Evolutionary conservation across 202 grass and related monocot species (phyloP), one percentile per base, ranked within the genome.

Genomic region (Hordeum pubiflorum): DNA sequence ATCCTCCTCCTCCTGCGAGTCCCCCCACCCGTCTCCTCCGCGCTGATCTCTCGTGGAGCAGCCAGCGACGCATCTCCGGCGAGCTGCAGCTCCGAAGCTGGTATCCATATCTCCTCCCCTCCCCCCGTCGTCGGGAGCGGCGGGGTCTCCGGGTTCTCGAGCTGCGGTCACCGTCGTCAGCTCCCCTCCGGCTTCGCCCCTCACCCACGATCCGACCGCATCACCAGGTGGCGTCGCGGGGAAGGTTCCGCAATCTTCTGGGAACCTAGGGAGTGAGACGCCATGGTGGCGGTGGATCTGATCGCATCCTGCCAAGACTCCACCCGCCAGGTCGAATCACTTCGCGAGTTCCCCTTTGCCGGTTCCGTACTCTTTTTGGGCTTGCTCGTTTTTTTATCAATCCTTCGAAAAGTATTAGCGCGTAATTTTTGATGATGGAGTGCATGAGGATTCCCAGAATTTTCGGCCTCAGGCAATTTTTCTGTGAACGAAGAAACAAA

Each of bases 261-360:
- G 38, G 72, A n/a, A 29, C n/a, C n/a, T 36, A 17, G 32, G 60
- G 67, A 27, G 21, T 69, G 38, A 56, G 8, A 59, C n/a, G 55
- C 29, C 1, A 97, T 97, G 94, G 94, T 77, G 44, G 92, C 89
- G 18, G 72, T 90, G 57, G 91, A 97, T 90, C 92, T 97, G 59
- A 86, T 94, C 77, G 84, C 72, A 63, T 83, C 91, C 66, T 97
- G 90, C 85, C 75, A 86, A 39, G 85, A 95, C 59, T 95, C 92
- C 63, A 87, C 95, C 72, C 90, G 74, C 74, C 90, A 95, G 92
- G 92, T 95, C 24, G 34, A 71, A 63, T 75, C 70, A 81, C 43
- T 48, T 22, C 18, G 18, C 63, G 36, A 20, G 13, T 68, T 48
- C 46, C 46, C 31, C 54, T 48, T 7, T 31, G 36, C 48, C 79